Evolutionary conservation across 1,284 basidiomycete genomes (phyloP).

Genomic region (Rhodotorula sp.): DNA sequence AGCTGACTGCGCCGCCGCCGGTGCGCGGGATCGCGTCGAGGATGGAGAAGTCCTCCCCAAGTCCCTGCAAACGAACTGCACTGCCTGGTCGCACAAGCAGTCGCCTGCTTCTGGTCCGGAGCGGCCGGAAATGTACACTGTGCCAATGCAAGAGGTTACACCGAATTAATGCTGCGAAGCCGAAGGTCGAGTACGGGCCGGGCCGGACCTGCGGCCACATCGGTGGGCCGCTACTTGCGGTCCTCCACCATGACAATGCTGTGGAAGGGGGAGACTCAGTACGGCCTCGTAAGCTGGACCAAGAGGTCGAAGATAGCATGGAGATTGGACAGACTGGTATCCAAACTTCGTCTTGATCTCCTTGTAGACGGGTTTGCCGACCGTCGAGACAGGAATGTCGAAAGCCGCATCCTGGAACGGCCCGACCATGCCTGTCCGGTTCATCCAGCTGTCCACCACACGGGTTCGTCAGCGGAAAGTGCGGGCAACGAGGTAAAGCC

Average conservation of each 20-base stretch:
- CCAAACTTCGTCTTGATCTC: slow-evolving; percentile 30
- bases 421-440: slow-evolving; percentile 25
- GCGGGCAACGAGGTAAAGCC: too few relatives aligned
- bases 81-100: neutral
- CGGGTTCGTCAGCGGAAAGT: neutral
- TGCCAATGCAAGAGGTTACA: neutral
- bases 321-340: slow-evolving; percentile 17
- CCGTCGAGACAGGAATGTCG: slow-evolving; percentile 24
- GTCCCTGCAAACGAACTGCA: too few relatives aligned
- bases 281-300: too few relatives aligned
- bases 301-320: neutral
- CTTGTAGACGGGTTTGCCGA: slow-evolving; percentile 11
- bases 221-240: slow-evolving; percentile 21
- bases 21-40: too few relatives aligned
- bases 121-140: neutral
- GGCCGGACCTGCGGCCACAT: too few relatives aligned
- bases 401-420: slow-evolving; percentile 32
- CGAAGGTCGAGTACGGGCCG: neutral
- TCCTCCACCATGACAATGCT: slow-evolving; percentile 40
- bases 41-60: too few relatives aligned
- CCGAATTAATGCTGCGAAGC: neutral
- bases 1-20: too few relatives aligned
- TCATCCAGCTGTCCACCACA: slow-evolving; percentile 21
- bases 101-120: neutral
- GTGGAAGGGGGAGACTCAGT: too few relatives aligned